Conservation (phyloP, 345 rosid species). For the Aquilaria malaccensis region DNA sequence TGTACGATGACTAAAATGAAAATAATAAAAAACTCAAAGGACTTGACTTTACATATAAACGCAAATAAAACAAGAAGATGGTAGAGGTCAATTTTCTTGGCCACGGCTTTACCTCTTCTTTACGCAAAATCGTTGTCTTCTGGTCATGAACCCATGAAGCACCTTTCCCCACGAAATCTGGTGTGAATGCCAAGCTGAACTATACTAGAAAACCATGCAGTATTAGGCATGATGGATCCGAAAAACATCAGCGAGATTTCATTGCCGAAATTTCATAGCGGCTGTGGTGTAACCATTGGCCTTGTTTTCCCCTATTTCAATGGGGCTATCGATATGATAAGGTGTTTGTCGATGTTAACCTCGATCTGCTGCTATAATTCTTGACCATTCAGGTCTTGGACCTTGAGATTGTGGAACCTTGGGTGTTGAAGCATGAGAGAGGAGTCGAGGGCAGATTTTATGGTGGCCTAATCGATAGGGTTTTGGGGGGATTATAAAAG, state of each 20-base stretch:
- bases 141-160: slow-evolving; percentile 27
- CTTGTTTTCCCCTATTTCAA: not conserved
- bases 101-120: slow-evolving; percentile 61
- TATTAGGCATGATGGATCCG: not conserved
- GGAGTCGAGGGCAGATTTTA: slow-evolving; percentile 18
- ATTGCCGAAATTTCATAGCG: slow-evolving; percentile 43
- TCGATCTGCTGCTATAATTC: slow-evolving; percentile 44
- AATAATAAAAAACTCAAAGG: no score
- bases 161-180: slow-evolving; percentile 27
- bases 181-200: slow-evolving; percentile 25
- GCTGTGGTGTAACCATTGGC: slow-evolving; percentile 16
- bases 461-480: slow-evolving; percentile 20
- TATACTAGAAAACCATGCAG: slow-evolving; percentile 8
- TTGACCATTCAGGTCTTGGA: slow-evolving; percentile 30
- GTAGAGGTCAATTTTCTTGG: slow-evolving; percentile 52
- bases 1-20: no score
- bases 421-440: slow-evolving; percentile 44
- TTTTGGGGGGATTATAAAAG: slow-evolving; percentile 30
- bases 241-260: slow-evolving; percentile 45
- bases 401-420: slow-evolving; percentile 41
- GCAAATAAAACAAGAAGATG: slow-evolving; percentile 13
- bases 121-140: slow-evolving; percentile 41
- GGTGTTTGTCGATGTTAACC: slow-evolving; percentile 33
- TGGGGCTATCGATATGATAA: slow-evolving; percentile 17
- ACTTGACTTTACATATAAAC: no score